phyloP scores from a whole-genome alignment of 1,284 basidiomycete species.

The Ceratobasidium sp. region DNA sequence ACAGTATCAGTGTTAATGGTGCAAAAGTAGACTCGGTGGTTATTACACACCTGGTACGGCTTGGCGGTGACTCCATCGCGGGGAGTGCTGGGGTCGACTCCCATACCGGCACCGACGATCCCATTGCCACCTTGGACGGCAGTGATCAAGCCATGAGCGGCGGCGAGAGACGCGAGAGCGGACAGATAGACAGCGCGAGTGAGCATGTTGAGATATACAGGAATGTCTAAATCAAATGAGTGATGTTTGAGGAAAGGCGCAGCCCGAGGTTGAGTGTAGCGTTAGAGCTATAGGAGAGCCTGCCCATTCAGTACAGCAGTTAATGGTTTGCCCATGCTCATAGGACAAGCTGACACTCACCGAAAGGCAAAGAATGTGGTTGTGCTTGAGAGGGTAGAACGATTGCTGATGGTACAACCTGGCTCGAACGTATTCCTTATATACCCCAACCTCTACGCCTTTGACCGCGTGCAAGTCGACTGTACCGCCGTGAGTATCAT shows the following conservation, averaged over 20 bases:
- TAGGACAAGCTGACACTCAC: background rate
- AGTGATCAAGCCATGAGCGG: constrained; percentile 52
- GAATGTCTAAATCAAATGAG: background rate
- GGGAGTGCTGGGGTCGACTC: constrained; percentile 53
- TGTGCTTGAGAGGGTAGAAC: background rate
- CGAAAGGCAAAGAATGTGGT: constrained; percentile 20
- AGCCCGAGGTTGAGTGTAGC: constrained; percentile 22
- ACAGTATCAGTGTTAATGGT: constrained; percentile 23
- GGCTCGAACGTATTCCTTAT: background rate
- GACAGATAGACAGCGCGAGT: constrained; percentile 40
- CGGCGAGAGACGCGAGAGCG: constrained; percentile 34
- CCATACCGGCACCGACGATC: constrained; percentile 50
- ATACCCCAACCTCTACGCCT: background rate
- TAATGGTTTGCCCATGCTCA: background rate
- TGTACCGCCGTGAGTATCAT: background rate
- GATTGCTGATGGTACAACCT: background rate
- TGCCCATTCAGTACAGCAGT: background rate
- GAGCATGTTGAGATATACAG: constrained; percentile 27
- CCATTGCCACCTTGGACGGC: constrained; percentile 53
- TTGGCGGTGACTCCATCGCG: constrained; percentile 51
- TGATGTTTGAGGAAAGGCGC: constrained; percentile 13
- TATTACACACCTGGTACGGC: constrained; percentile 49
- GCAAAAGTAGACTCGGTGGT: constrained; percentile 44
- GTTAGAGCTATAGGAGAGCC: constrained; percentile 20
- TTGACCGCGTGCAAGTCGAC: background rate